A percentile compares a stretch with the other conserved stretches of the same genome.
These are phyloP conservation scores for Oryza glaberrima DNA, from an alignment of 176 grass and related monocot genomes.

Conservation along the genomic window DNA sequence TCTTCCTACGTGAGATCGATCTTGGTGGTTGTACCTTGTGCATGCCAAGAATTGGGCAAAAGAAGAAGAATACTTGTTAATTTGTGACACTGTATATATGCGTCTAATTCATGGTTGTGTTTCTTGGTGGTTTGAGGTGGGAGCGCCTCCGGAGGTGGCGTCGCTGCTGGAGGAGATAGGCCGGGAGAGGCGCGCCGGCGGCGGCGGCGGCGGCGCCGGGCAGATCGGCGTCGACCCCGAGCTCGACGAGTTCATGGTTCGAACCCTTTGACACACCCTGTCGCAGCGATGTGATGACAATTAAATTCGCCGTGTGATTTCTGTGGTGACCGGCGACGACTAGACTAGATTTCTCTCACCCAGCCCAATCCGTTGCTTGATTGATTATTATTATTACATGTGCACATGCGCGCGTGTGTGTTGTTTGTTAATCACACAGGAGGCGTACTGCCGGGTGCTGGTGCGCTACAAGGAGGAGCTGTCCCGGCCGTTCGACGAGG, in stretches of 20 bases:
- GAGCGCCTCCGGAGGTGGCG: slow-evolving; percentile 73
- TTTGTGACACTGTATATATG: background rate
- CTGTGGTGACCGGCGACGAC: background rate
- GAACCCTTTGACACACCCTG: background rate
- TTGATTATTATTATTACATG: slow-evolving; percentile 42
- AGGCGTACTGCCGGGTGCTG: slow-evolving; percentile 68
- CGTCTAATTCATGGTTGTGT: background rate
- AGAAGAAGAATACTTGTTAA: background rate
- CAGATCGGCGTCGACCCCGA: slow-evolving; percentile 81
- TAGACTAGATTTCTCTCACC: background rate
- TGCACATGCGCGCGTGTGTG: background rate
- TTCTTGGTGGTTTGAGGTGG: slow-evolving; percentile 56
- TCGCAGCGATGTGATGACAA: background rate
- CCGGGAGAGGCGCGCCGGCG: slow-evolving; percentile 46
- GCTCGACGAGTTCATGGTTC: slow-evolving; percentile 95
- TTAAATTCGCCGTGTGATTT: slow-evolving; percentile 19
- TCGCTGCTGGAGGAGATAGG: slow-evolving; percentile 75
- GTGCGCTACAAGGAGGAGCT: slow-evolving; percentile 85
- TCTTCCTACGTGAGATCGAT: background rate
- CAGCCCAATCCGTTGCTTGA: background rate
- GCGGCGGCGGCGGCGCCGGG: background rate
- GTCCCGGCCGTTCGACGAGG: slow-evolving; percentile 75
- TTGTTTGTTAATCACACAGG: slow-evolving; percentile 50
- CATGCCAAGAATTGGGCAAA: background rate
- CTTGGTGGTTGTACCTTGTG: background rate